Percentiles rank a stretch among this genome's conserved stretches.
phyloP scores from a whole-genome alignment of 1,139 yeast genomes.

The Barnettozyma hawaiiensis region DNA sequence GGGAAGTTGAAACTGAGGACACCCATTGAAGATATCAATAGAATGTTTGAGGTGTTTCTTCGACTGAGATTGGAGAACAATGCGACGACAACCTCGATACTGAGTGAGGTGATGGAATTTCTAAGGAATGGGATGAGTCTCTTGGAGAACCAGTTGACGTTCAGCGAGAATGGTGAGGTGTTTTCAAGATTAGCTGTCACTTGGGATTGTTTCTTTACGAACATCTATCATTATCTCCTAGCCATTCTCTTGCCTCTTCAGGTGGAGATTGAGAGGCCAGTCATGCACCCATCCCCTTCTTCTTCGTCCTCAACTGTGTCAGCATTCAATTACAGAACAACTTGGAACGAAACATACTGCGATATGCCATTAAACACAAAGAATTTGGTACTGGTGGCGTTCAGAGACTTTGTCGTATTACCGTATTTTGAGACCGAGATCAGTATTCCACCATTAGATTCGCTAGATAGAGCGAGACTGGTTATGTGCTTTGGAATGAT shows the following conservation, averaged over 20 bases:
- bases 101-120: constrained; percentile 43
- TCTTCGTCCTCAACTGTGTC: constrained; percentile 16
- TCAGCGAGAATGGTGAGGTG: constrained; percentile 19
- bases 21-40: constrained; percentile 54
- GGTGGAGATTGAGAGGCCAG: constrained; percentile 39
- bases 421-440: constrained; percentile 40
- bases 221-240: constrained; percentile 50
- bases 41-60: constrained; percentile 42
- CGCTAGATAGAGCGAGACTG: constrained; percentile 34
- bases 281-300: constrained; percentile 20
- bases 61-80: constrained; percentile 37
- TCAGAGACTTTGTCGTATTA: constrained; percentile 45
- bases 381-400: constrained; percentile 35
- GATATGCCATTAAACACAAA: constrained; percentile 25
- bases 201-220: constrained; percentile 53
- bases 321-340: constrained; percentile 20
- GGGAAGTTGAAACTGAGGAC: constrained; percentile 30
- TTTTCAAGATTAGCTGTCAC: constrained; percentile 34
- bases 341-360: constrained; percentile 32
- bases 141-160: constrained; percentile 35
- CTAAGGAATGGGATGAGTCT: constrained; percentile 39
- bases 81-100: constrained; percentile 33
- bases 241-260: constrained; percentile 60
- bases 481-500: constrained; percentile 55
- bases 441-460: constrained; percentile 21